Percentiles rank a stretch among this genome's conserved stretches.
phyloP scores from a whole-genome alignment of 164 flowering plant genomes.

The Chimonanthus salicifolius region DNA sequence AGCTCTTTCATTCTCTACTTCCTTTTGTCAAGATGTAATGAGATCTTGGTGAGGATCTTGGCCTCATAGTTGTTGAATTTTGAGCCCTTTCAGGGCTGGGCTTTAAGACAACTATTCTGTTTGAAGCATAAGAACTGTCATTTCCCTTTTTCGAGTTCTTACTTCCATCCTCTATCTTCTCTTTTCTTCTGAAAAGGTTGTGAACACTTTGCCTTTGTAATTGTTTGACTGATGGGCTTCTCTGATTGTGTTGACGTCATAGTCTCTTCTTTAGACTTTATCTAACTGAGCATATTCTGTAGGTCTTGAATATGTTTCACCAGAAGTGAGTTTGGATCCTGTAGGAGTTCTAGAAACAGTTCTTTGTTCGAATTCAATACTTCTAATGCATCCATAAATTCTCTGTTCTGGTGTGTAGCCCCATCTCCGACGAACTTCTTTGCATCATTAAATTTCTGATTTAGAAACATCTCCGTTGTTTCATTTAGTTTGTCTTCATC shows the following conservation, averaged over 20 bases:
- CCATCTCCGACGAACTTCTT: slow-evolving; percentile 31
- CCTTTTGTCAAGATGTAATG: slow-evolving; percentile 16
- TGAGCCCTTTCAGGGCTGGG: slow-evolving; percentile 38
- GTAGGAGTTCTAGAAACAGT: slow-evolving; percentile 40
- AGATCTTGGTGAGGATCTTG: slow-evolving; percentile 20
- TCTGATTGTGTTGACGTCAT: slow-evolving; percentile 6
- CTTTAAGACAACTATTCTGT: slow-evolving; percentile 68
- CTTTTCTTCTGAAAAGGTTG: slow-evolving; percentile 53
- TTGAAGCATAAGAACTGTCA: slow-evolving; percentile 26
- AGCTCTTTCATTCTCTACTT: slow-evolving; percentile 24
- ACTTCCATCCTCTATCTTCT: slow-evolving; percentile 32
- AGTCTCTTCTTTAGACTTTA: slow-evolving; percentile 9
- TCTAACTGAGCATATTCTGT: slow-evolving; percentile 21
- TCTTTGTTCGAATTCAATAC: slow-evolving; percentile 48
- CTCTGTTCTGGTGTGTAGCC: slow-evolving; percentile 33
- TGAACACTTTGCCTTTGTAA: slow-evolving; percentile 13
- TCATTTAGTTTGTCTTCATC: slow-evolving; percentile 45
- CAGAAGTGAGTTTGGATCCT: slow-evolving; percentile 47
- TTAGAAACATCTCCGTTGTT: slow-evolving; percentile 46
- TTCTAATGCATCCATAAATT: slow-evolving; percentile 56
- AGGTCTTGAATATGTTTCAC: slow-evolving; percentile 39
- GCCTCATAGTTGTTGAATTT: slow-evolving; percentile 22
- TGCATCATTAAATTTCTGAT: slow-evolving; percentile 38
- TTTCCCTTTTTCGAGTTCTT: slow-evolving; percentile 10
- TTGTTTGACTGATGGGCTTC: slow-evolving; percentile 31